Evolutionary conservation across 2,329 filamentous ascomycete genomes (phyloP), one percentile per base, ranked within the genome.

Genomic region (Colletotrichum gigasporum): DNA sequence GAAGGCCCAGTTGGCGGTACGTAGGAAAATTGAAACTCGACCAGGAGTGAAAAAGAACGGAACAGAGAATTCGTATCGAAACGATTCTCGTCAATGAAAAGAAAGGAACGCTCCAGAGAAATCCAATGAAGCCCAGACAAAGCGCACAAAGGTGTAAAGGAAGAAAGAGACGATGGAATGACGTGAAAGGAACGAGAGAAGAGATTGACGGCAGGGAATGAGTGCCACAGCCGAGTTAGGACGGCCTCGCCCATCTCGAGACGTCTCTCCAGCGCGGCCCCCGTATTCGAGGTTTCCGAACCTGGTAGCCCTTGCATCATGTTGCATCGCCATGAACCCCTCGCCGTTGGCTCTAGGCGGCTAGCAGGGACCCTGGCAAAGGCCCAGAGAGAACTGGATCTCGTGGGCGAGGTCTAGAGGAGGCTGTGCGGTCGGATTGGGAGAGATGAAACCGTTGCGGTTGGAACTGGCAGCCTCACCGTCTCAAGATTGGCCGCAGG

Each of bases 371-470:
- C 22, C 35, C 51, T 32, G 12, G 32, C 28, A 14, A 22, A 28
- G 35, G 14, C 51, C 34, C 32, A n/a, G 18, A 32, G 11, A 54
- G 37, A 42, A 30, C 24, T 41, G 37, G 26, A 55, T 44, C 44
- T 22, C 20, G 32, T 30, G 45, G 61, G 24, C 24, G 30, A 26
- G 18, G 30, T 30, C 41, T 22, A 65, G 58, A 52, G 51, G 63
- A 65, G 63, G 63, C 58, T 30, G 58, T 65, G 52, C 45, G 59
- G 45, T 39, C 26, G 57, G 56, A 28, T 50, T 59, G 35, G 59
- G 12, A 42, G 41, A 54, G 51, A 18, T 65, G 63, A 65, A 65
- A 65, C 63, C 44, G 51, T 65, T 63, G 58, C 44, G 63, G 63
- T 65, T 65, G 58, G 63, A 65, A 58, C 59, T 58, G 58, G 52